Evolutionary conservation across 352 stramenopile species (phyloP).

Genomic region (Phytophthora multivora): DNA sequence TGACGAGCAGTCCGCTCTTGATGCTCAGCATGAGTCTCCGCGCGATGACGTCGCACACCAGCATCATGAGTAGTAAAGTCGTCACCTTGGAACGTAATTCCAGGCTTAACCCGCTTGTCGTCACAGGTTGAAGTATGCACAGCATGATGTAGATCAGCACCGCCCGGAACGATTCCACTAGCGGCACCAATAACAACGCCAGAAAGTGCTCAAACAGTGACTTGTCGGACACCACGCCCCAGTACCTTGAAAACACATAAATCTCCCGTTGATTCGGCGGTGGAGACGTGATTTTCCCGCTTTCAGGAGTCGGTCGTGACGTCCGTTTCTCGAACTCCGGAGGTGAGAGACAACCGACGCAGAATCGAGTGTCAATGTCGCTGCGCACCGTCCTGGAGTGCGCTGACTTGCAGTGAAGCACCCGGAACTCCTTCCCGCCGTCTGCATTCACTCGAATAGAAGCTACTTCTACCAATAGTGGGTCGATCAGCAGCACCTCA

Average conservation of each 20-base stretch:
- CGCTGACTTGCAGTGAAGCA: slow-evolving; percentile 71
- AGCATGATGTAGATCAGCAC: slow-evolving; percentile 70
- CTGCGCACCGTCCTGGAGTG: slow-evolving; percentile 38
- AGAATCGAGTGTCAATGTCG: slow-evolving; percentile 52
- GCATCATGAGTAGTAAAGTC: slow-evolving; percentile 53
- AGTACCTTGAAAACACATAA: slow-evolving; percentile 87
- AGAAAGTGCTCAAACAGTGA: slow-evolving; percentile 73
- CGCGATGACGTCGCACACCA: slow-evolving; percentile 61
- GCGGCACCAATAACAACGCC: slow-evolving; percentile 58
- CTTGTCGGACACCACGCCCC: slow-evolving; percentile 81
- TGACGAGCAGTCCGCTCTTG: slow-evolving; percentile 78
- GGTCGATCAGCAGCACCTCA: slow-evolving; percentile 77
- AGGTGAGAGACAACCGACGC: slow-evolving; percentile 66
- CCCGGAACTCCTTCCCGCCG: slow-evolving; percentile 76
- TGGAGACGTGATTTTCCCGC: slow-evolving; percentile 29
- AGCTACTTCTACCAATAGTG: slow-evolving; percentile 78
- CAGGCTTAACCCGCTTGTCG: slow-evolving; percentile 8
- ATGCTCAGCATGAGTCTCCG: slow-evolving; percentile 67
- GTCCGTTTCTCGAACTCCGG: slow-evolving; percentile 42
- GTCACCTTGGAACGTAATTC: slow-evolving; percentile 50
- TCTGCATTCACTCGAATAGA: slow-evolving; percentile 70
- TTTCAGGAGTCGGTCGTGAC: slow-evolving; percentile 27
- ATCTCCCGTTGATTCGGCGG: slow-evolving; percentile 39
- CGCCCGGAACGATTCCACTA: slow-evolving; percentile 68
- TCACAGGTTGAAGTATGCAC: slow-evolving; percentile 50